Evolutionary conservation across 495 filamentous ascomycete genomes (phyloP), one percentile per base, ranked within the genome.

Genomic region (Penicillium coffeae): DNA sequence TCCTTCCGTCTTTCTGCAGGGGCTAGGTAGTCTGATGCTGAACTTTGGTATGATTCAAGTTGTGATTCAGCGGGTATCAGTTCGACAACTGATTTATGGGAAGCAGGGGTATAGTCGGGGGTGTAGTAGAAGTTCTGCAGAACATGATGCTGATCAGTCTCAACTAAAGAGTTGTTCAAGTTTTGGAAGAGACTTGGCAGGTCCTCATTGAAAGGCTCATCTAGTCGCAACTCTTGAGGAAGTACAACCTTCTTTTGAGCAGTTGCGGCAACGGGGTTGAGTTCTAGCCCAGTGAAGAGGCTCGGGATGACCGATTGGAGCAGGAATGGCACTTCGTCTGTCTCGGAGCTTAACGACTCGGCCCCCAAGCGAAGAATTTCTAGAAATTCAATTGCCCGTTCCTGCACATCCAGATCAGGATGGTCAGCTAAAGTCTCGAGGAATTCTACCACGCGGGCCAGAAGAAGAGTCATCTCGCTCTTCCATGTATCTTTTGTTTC

Each of bases 351-450:
- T 5, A 86, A 77, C 18, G 92, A 88, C 68, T 98, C 92, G 1
- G 81, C 78, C 10, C 86, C 86, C 35, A 98, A 73, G 37, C 88
- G 87, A 55, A 96, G 80, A 3, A 97, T 76, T 57, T 98, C 93
- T 2, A 87, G 75, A 56, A 92, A 94, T 58, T 96, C 92, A 13
- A 96, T 91, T 7, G 90, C 84, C 40, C 94, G 81, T 66, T 97
- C 93, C 64, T 98, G 93, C n/a, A 97, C 89, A 58, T 97, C 93
- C 8, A 98, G 72, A 54, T 82, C 86, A 0, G 94, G 89, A 60
- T 96, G 90, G 3, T 80, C 77, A 0, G 83, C 76, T 20, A 96
- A 67, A 0, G 81, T 75, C 42, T 95, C 91, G 2, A 95, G 71
- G 37, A 90, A 86, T 53, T 88, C 76, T 18, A 93, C 75, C n/a